Evolutionary conservation across 2,329 filamentous ascomycete genomes (phyloP).

Genomic region (Ophiostoma novo-ulmi): DNA sequence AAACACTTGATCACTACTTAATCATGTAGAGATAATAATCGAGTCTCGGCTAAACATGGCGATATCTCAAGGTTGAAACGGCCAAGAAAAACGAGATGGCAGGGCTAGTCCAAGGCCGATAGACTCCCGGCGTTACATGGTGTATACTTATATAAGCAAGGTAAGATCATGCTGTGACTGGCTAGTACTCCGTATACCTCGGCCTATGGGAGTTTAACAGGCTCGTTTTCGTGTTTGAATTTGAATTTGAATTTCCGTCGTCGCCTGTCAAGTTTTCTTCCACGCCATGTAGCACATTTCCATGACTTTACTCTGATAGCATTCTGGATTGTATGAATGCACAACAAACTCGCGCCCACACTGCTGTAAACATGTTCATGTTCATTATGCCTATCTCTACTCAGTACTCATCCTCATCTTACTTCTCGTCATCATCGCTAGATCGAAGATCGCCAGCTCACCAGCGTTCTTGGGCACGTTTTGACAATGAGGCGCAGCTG

Average conservation of each 20-base stretch:
- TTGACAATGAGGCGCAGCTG: constrained; percentile 7
- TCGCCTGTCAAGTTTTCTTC: neutral
- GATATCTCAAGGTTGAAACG: neutral
- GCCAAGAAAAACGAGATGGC: constrained; percentile 5
- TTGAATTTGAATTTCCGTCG: neutral
- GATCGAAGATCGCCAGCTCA: neutral
- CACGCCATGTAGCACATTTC: neutral
- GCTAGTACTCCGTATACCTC: neutral
- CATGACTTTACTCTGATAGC: neutral
- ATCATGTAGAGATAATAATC: neutral
- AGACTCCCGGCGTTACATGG: neutral
- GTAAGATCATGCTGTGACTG: neutral
- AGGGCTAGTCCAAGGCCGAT: neutral
- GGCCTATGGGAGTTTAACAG: neutral
- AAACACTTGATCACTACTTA: too few species aligned
- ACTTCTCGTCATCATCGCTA: neutral
- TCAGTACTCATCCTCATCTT: neutral
- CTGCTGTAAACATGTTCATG: too few species aligned
- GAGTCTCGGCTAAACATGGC: neutral
- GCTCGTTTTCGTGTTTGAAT: constrained; percentile 1
- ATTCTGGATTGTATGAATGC: too few species aligned
- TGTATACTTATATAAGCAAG: neutral
- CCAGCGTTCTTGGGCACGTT: constrained; percentile 1
- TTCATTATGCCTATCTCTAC: neutral
- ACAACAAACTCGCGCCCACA: too few species aligned